These are phyloP conservation scores for Nemania abortiva DNA, from an alignment of 2,329 filamentous ascomycete species.

Conservation along the genomic window DNA sequence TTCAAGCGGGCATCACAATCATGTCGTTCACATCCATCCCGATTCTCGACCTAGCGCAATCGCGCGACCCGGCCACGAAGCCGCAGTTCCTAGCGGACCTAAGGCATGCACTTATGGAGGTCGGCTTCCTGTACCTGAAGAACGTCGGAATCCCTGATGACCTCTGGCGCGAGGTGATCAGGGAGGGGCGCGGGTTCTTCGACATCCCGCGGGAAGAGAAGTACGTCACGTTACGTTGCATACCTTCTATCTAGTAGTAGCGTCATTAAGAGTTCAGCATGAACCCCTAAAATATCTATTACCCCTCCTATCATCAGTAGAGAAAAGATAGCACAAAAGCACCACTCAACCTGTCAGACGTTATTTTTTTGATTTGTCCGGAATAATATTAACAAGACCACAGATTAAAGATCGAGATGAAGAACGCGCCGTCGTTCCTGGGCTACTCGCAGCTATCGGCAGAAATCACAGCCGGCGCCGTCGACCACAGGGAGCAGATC, in stretches of 20 bases:
- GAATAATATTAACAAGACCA: neutral
- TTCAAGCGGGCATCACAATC: neutral
- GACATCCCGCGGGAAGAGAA: slow-evolving; percentile 82
- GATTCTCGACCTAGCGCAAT: slow-evolving; percentile 78
- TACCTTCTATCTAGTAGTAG: too few relatives aligned
- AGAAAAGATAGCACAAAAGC: neutral
- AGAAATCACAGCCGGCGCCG: slow-evolving; percentile 78
- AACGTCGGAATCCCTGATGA: slow-evolving; percentile 79
- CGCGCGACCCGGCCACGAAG: slow-evolving; percentile 74
- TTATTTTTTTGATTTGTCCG: neutral
- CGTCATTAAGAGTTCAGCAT: too few relatives aligned
- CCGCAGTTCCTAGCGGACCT: slow-evolving; percentile 77
- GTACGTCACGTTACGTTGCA: slow-evolving; percentile 53
- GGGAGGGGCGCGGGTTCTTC: slow-evolving; percentile 79
- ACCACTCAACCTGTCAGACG: neutral
- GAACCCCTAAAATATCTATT: neutral
- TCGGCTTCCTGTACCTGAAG: slow-evolving; percentile 89
- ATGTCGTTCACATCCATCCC: slow-evolving; percentile 83
- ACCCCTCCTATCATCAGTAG: neutral
- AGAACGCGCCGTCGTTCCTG: slow-evolving; percentile 77
- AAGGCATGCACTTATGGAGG: slow-evolving; percentile 81
- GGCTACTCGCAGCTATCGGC: slow-evolving; percentile 75
- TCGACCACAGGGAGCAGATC: slow-evolving; percentile 87
- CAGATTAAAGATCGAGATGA: slow-evolving; percentile 77
- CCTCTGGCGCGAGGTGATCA: slow-evolving; percentile 74